These are phyloP conservation scores for Patellaria atrata DNA, from an alignment of 495 filamentous ascomycete species.

Conservation along the genomic window DNA sequence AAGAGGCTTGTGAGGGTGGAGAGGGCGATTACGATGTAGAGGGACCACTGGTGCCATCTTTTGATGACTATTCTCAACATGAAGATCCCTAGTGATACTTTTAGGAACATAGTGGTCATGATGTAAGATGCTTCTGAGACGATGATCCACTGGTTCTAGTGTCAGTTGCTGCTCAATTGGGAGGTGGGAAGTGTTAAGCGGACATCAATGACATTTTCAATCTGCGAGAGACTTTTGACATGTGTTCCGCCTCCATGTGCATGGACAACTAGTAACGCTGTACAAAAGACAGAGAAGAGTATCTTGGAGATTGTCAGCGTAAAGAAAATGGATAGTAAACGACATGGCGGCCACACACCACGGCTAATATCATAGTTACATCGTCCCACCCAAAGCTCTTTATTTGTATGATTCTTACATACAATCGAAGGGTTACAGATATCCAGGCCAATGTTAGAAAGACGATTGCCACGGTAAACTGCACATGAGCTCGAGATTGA, in stretches of 20 bases:
- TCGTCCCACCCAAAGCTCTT: slow-evolving; percentile 25
- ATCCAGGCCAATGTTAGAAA: slow-evolving; percentile 22
- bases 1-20: slow-evolving; percentile 12
- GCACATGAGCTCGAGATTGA: slow-evolving; percentile 4
- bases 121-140: slow-evolving; percentile 18
- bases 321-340: too few species aligned
- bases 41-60: slow-evolving; percentile 17
- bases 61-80: slow-evolving; percentile 22
- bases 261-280: slow-evolving; percentile 7
- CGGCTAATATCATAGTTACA: slow-evolving; percentile 19
- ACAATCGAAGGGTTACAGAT: slow-evolving; percentile 19
- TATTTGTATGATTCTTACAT: slow-evolving; percentile 20
- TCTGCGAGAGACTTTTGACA: slow-evolving; percentile 3
- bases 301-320: slow-evolving; percentile 5
- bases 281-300: slow-evolving; percentile 14
- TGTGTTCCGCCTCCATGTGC: slow-evolving; percentile 17
- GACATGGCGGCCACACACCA: slow-evolving; percentile 11
- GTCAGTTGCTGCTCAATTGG: background rate
- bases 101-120: slow-evolving; percentile 19
- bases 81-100: slow-evolving; percentile 26
- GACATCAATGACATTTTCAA: slow-evolving; percentile 10
- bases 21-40: slow-evolving; percentile 17
- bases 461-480: slow-evolving; percentile 11
- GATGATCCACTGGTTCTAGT: slow-evolving; percentile 16
- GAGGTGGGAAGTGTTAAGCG: slow-evolving; percentile 1